Conservation (phyloP, 768 basidiomycete species). For the Nidularia pulvinata region DNA sequence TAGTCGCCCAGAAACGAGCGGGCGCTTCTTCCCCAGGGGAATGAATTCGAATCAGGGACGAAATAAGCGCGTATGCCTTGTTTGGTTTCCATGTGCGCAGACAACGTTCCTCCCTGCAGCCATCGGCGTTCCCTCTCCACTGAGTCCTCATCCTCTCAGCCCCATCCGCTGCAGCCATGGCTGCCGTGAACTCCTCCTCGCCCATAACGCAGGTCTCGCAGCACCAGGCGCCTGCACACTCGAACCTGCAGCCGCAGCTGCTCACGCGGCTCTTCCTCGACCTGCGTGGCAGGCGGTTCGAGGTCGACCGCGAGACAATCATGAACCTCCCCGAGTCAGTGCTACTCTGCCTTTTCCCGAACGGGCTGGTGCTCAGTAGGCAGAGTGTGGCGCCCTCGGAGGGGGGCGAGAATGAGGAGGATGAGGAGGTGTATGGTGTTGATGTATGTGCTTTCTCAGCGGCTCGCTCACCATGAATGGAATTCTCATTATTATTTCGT, state of each 20-base stretch:
- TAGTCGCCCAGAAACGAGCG: no score
- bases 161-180: conserved; percentile 21
- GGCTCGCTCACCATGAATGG: not conserved
- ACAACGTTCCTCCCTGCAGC: conserved; percentile 1
- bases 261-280: conserved; percentile 90
- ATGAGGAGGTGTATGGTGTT: conserved; percentile 94
- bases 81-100: conserved; percentile 1
- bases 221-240: conserved; percentile 61
- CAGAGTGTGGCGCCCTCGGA: conserved; percentile 78
- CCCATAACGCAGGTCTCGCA: conserved; percentile 66
- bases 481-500: not conserved
- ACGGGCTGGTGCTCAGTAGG: conserved; percentile 91
- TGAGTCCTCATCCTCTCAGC: conserved; percentile 1
- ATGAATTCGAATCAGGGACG: not conserved
- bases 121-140: not conserved
- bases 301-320: conserved; percentile 95
- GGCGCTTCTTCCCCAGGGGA: no score
- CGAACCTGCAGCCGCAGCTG: conserved; percentile 82
- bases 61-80: conserved; percentile 4
- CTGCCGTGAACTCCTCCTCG: conserved; percentile 39
- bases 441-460: conserved; percentile 65
- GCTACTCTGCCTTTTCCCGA: conserved; percentile 94
- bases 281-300: conserved; percentile 87
- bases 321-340: conserved; percentile 99
- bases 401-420: conserved; percentile 65